Evolutionary conservation across 2,329 filamentous ascomycete genomes (phyloP).

Genomic region (Botrytis fabae): DNA sequence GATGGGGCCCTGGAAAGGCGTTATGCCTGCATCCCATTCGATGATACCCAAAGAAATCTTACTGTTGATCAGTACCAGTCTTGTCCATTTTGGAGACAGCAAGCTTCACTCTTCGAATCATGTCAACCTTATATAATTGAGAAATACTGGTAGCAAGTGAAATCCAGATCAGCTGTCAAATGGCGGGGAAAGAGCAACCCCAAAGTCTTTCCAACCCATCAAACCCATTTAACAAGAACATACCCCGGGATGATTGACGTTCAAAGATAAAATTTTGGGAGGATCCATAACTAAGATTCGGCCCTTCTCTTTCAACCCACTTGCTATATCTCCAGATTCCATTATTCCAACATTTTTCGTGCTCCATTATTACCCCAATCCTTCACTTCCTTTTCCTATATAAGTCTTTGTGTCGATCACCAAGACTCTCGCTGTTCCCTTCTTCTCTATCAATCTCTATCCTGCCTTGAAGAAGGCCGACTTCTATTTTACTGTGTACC

Average conservation of each 20-base stretch:
- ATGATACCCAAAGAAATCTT: background rate
- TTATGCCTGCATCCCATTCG: background rate
- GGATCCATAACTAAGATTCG: constrained; percentile 15
- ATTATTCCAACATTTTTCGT: constrained; percentile 8
- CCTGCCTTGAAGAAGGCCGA: background rate
- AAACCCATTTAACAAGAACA: constrained; percentile 10
- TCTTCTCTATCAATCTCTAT: background rate
- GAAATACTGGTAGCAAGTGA: background rate
- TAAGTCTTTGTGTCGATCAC: constrained; percentile 18
- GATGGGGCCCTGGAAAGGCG: background rate
- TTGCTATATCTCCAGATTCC: constrained; percentile 11
- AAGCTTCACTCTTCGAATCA: background rate
- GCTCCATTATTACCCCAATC: constrained; percentile 13
- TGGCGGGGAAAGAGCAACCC: constrained; percentile 11
- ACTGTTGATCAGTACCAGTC: background rate
- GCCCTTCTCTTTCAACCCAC: constrained; percentile 14
- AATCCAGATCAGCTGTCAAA: background rate
- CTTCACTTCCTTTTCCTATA: constrained; percentile 2
- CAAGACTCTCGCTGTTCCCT: background rate
- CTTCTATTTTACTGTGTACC: background rate
- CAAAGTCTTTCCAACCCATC: background rate
- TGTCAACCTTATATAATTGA: background rate
- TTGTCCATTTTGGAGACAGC: background rate
- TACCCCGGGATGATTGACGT: background rate
- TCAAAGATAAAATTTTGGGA: background rate